Evolutionary conservation across 2,329 filamentous ascomycete genomes (phyloP).

Genomic region (Pseudodiploospora longispora): DNA sequence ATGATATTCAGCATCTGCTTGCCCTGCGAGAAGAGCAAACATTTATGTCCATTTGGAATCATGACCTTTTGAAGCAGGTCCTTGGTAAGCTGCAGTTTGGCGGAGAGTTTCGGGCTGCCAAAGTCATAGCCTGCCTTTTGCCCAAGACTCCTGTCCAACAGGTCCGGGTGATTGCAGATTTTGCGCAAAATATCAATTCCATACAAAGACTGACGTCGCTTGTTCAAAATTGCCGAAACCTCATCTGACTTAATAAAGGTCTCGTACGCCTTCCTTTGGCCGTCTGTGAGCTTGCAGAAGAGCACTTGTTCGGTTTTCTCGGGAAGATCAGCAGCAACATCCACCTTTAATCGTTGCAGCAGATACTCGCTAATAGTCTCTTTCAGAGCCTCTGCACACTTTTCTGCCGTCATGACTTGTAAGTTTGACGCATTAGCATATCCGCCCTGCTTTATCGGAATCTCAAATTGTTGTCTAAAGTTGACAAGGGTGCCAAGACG

Average conservation of each 20-base stretch:
- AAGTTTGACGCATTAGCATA: conserved; percentile 93
- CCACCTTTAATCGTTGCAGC: conserved; percentile 83
- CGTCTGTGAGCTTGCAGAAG: conserved; percentile 79
- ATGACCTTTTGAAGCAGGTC: conserved; percentile 72
- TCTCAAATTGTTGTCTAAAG: conserved; percentile 86
- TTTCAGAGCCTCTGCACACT: conserved; percentile 88
- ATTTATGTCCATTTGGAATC: conserved; percentile 87
- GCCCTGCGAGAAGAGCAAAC: conserved; percentile 84
- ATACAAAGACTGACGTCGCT: conserved; percentile 70
- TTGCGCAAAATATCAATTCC: conserved; percentile 91
- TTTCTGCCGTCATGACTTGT: conserved; percentile 88
- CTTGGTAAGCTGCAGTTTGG: conserved; percentile 93
- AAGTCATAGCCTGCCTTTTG: conserved; percentile 62
- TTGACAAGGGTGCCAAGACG: conserved; percentile 83
- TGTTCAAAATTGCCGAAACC: conserved; percentile 71
- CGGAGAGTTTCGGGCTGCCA: conserved; percentile 70
- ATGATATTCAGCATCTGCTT: conserved; percentile 94
- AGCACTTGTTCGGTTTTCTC: conserved; percentile 95
- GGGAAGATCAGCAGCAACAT: conserved; percentile 87
- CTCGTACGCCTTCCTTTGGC: conserved; percentile 74
- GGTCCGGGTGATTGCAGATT: conserved; percentile 94
- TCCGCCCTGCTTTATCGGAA: conserved; percentile 85
- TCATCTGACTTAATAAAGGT: conserved; percentile 75
- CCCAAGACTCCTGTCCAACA: conserved; percentile 55
- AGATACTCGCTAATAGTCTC: conserved; percentile 91